phyloP scores from a whole-genome alignment of 2,329 filamentous ascomycete genomes.

The Aquanectria penicillioides region DNA sequence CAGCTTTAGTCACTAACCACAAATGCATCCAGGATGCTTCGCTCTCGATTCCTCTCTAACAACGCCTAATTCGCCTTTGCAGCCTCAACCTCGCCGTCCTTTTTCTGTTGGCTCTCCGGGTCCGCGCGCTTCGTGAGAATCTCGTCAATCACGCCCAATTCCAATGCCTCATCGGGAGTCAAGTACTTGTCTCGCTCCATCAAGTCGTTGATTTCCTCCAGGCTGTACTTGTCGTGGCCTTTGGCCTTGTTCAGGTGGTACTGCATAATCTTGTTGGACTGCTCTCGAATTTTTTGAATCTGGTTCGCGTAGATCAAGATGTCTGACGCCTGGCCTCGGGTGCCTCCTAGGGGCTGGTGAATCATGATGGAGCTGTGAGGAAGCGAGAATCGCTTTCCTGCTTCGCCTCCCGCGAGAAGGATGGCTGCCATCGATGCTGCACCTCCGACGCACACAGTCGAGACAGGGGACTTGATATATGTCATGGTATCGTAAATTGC shows the following conservation, averaged over 20 bases:
- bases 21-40: no score
- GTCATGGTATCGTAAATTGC: conserved; percentile 99
- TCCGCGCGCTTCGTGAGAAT: conserved; percentile 75
- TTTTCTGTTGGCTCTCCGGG: conserved; percentile 47
- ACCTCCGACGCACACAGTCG: conserved; percentile 93
- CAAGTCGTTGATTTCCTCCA: conserved; percentile 89
- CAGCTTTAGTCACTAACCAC: no score
- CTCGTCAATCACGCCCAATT: conserved; percentile 91
- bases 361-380: conserved; percentile 98
- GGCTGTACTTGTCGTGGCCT: conserved; percentile 77
- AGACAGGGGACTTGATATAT: conserved; percentile 93
- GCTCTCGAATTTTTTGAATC: conserved; percentile 85
- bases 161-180: conserved; percentile 86
- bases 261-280: conserved; percentile 91
- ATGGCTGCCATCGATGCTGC: conserved; percentile 96
- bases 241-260: conserved; percentile 83
- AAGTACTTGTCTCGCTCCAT: conserved; percentile 99
- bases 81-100: conserved; percentile 26
- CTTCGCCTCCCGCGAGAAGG: conserved; percentile 84
- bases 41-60: not conserved
- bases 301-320: conserved; percentile 98
- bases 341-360: conserved; percentile 88
- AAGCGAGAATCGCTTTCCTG: conserved; percentile 86
- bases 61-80: conserved; percentile 22
- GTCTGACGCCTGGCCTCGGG: conserved; percentile 74